Conservation (phyloP, 805 yeast genomes). For the Komagataella kurtzmanii region DNA sequence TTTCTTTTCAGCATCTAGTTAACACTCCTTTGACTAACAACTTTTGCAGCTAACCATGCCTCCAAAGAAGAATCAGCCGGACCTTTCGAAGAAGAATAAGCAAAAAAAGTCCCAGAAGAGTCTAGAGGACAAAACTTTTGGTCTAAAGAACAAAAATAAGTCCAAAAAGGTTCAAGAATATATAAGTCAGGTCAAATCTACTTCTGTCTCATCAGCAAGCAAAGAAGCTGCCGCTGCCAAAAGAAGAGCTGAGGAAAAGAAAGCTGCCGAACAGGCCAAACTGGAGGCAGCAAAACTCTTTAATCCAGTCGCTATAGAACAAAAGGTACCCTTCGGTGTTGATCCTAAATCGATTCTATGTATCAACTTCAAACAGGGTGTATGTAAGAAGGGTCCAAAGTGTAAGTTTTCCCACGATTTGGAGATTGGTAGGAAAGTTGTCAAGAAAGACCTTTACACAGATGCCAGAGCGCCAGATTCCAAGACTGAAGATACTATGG, state of each 20-base stretch:
- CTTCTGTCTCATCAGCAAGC: conserved; percentile 32
- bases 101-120: conserved; percentile 45
- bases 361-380: conserved; percentile 73
- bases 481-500: conserved; percentile 82
- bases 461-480: conserved; percentile 57
- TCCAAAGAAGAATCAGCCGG: conserved; percentile 61
- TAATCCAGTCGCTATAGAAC: conserved; percentile 50
- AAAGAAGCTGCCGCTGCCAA: conserved; percentile 37
- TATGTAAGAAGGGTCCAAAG: conserved; percentile 69
- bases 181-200: conserved; percentile 55
- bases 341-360: conserved; percentile 93
- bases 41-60: conserved; percentile 38
- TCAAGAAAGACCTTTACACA: conserved; percentile 83
- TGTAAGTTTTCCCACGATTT: conserved; percentile 93
- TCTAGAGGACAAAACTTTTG: conserved; percentile 84
- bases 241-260: conserved; percentile 75
- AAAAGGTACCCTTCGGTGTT: conserved; percentile 91
- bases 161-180: conserved; percentile 77
- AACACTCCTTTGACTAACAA: neutral
- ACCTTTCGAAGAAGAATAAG: conserved; percentile 49
- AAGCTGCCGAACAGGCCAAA: conserved; percentile 83
- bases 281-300: conserved; percentile 74
- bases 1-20: neutral
- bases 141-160: conserved; percentile 84
- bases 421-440: conserved; percentile 73